Conservation (phyloP, 306 rosid species). For the Chamaecrista fasciculata region DNA sequence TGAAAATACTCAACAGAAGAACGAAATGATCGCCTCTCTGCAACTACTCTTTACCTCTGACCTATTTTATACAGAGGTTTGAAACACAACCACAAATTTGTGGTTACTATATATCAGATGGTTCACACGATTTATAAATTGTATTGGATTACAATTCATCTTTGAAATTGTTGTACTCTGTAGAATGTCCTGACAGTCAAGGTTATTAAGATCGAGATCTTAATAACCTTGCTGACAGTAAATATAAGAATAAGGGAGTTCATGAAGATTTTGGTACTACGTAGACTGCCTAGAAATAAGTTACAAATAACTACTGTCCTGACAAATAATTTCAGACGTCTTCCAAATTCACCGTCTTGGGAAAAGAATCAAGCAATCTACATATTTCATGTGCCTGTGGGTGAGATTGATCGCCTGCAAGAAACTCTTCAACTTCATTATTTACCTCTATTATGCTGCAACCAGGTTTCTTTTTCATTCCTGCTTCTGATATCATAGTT, state of each 20-base stretch:
- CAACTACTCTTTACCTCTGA: conserved; percentile 24
- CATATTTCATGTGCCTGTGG: conserved; percentile 58
- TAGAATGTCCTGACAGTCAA: conserved; percentile 21
- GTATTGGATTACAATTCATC: conserved; percentile 29
- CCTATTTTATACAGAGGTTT: conserved; percentile 32
- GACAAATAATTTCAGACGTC: no score
- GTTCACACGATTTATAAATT: conserved; percentile 30
- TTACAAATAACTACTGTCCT: neutral
- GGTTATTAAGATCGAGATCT: no score
- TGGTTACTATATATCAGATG: conserved; percentile 35
- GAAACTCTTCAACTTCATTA: conserved; percentile 69
- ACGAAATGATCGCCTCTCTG: conserved; percentile 22
- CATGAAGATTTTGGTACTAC: neutral
- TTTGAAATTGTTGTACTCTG: conserved; percentile 8
- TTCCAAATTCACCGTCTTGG: conserved; percentile 30
- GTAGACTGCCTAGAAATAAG: neutral
- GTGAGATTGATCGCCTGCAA: conserved; percentile 73
- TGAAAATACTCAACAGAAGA: conserved; percentile 31
- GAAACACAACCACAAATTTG: conserved; percentile 37
- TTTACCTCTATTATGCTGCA: conserved; percentile 79
- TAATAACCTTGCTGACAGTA: neutral
- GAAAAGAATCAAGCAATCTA: conserved; percentile 55
- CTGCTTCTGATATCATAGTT: conserved; percentile 42
- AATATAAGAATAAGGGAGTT: conserved; percentile 15
- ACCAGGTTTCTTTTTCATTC: conserved; percentile 74